A percentile compares a stretch with the other conserved stretches of the same genome.
Conservation (phyloP, 1,284 basidiomycete species). For the Cystobasidiaceae sp. region DNA sequence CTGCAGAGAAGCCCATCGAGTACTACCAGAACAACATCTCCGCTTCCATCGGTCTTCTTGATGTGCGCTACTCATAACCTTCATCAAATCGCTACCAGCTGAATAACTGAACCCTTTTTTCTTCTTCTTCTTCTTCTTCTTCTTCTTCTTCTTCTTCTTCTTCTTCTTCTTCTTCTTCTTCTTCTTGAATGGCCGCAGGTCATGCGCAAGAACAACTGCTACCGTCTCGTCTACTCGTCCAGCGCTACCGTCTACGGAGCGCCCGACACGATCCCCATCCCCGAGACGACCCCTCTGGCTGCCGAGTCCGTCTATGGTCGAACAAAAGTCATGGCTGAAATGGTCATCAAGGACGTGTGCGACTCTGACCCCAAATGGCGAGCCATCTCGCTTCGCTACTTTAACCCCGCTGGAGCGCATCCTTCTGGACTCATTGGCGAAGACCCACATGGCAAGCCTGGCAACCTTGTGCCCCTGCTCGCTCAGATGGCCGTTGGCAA, state of each 20-base stretch:
- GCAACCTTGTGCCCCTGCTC: conserved; percentile 88
- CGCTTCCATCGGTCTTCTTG: conserved; percentile 72
- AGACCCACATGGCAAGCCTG: conserved; percentile 89
- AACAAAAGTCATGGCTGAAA: conserved; percentile 92
- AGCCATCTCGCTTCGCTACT: conserved; percentile 83
- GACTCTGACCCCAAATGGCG: conserved; percentile 71
- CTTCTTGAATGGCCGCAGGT: too few relatives aligned
- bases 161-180: too few relatives aligned
- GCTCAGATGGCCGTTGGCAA: conserved; percentile 94
- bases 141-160: too few relatives aligned
- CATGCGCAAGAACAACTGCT: conserved; percentile 78
- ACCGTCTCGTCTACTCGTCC: conserved; percentile 90
- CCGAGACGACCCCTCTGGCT: conserved; percentile 79
- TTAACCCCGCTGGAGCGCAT: conserved; percentile 73
- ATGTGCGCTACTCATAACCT: conserved; percentile 44
- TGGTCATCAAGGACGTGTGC: conserved; percentile 83
- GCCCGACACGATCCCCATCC: conserved; percentile 86
- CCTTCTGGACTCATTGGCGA: conserved; percentile 94
- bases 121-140: conserved; percentile 33
- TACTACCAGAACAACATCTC: conserved; percentile 90
- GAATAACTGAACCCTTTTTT: neutral
- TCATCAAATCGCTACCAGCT: neutral
- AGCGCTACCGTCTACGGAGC: conserved; percentile 99
- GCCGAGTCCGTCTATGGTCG: conserved; percentile 92
- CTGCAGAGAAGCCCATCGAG: conserved; percentile 83